Percentiles rank a stretch among this genome's conserved stretches.
Conservation (phyloP, 2,329 filamentous ascomycete species). For the Diaporthe vexans region DNA sequence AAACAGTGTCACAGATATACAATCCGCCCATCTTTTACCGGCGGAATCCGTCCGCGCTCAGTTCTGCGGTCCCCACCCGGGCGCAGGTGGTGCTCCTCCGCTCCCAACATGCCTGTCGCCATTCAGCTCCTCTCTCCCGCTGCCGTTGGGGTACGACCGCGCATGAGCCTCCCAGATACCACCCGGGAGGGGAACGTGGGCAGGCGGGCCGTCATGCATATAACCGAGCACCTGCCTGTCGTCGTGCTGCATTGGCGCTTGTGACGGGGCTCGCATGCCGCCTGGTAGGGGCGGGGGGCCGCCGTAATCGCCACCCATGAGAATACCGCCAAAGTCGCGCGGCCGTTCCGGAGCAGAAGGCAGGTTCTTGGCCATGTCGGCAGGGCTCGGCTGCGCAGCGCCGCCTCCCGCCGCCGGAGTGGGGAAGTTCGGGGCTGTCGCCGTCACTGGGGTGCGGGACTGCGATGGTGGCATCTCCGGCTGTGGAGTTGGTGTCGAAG, state of each 20-base stretch:
- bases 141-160: conserved; percentile 22
- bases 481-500: conserved; percentile 35
- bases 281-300: conserved; percentile 3
- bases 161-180: conserved; percentile 13
- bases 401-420: not conserved
- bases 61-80: conserved; percentile 30
- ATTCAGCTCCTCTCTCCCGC: conserved; percentile 15
- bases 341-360: conserved; percentile 11
- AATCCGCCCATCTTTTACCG: not conserved
- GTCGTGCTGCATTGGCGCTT: conserved; percentile 11
- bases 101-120: conserved; percentile 4
- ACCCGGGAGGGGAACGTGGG: not conserved
- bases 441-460: conserved; percentile 23
- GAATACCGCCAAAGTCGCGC: conserved; percentile 26
- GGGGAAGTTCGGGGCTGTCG: conserved; percentile 19
- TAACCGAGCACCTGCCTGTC: conserved; percentile 12
- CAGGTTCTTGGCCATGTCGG: conserved; percentile 11
- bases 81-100: not conserved
- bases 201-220: conserved; percentile 7
- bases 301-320: conserved; percentile 25
- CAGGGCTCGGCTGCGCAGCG: conserved; percentile 12
- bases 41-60: not conserved
- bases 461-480: conserved; percentile 35
- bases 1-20: not conserved
- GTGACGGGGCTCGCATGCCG: conserved; percentile 20